These are phyloP conservation scores for Bipolaris oryzae DNA, from an alignment of 2,329 filamentous ascomycete genomes.

Conservation along the genomic window DNA sequence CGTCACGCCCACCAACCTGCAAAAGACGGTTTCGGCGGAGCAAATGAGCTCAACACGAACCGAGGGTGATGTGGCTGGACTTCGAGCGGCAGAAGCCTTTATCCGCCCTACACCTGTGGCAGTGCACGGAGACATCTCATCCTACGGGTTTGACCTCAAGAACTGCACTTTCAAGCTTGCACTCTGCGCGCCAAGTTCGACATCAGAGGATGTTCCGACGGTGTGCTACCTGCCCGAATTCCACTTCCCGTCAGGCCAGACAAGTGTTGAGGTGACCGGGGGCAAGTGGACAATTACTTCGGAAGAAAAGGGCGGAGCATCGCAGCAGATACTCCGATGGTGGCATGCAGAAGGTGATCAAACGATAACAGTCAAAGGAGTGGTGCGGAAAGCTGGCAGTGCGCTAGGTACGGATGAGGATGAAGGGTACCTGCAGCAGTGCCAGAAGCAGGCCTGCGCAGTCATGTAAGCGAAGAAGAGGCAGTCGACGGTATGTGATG, in stretches of 20 bases:
- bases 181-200: slow-evolving; percentile 65
- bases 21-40: slow-evolving; percentile 69
- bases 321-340: slow-evolving; percentile 82
- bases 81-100: slow-evolving; percentile 90
- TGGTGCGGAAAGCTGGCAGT: slow-evolving; percentile 63
- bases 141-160: slow-evolving; percentile 81
- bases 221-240: slow-evolving; percentile 87
- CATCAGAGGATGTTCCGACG: slow-evolving; percentile 71
- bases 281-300: slow-evolving; percentile 88
- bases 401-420: slow-evolving; percentile 67
- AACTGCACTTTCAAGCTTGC: slow-evolving; percentile 78
- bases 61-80: slow-evolving; percentile 59
- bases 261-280: slow-evolving; percentile 74
- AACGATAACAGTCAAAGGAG: slow-evolving; percentile 74
- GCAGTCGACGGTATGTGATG: neutral
- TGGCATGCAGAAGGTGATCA: slow-evolving; percentile 91
- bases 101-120: slow-evolving; percentile 81
- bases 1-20: slow-evolving; percentile 77
- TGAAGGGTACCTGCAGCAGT: slow-evolving; percentile 75
- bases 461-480: slow-evolving; percentile 48
- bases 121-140: slow-evolving; percentile 72
- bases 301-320: slow-evolving; percentile 71
- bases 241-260: slow-evolving; percentile 81
- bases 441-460: slow-evolving; percentile 52
- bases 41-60: slow-evolving; percentile 47